Evolutionary conservation across 306 rosid genomes (phyloP).

Genomic region (Lablab purpureus): DNA sequence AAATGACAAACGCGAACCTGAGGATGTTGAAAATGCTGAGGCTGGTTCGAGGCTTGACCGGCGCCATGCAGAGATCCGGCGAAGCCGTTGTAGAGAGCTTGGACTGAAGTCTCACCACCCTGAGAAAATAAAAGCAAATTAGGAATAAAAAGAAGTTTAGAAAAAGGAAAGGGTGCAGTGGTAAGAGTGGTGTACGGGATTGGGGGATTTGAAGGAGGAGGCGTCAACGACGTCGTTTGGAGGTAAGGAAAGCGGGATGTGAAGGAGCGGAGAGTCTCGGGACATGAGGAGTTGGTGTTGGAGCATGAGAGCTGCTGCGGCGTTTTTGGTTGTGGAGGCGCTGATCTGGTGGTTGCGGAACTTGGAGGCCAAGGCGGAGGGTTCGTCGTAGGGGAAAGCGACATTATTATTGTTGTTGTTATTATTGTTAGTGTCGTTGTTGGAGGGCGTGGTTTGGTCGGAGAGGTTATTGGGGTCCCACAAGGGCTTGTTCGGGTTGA

Average conservation of each 20-base stretch:
- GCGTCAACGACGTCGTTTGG: constrained; percentile 71
- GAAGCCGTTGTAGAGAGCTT: constrained; percentile 64
- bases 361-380: constrained; percentile 65
- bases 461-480: constrained; percentile 58
- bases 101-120: constrained; percentile 59
- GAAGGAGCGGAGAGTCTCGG: constrained; percentile 50
- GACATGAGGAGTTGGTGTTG: constrained; percentile 80
- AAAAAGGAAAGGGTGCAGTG: background rate
- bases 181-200: constrained; percentile 43
- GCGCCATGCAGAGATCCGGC: constrained; percentile 64
- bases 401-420: constrained; percentile 39
- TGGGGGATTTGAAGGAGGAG: constrained; percentile 64
- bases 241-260: constrained; percentile 56
- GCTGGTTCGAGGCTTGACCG: constrained; percentile 53
- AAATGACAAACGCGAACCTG: constrained; percentile 41
- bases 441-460: constrained; percentile 51
- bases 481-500: constrained; percentile 41
- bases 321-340: constrained; percentile 36
- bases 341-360: constrained; percentile 81
- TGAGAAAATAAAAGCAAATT: background rate
- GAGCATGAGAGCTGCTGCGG: constrained; percentile 64
- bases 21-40: constrained; percentile 69
- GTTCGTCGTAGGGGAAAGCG: constrained; percentile 62
- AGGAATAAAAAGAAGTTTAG: background rate
- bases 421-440: constrained; percentile 21